Base-by-base conservation (phyloP, 208 protist species). In the Wallacemonas collosoma region DNA sequence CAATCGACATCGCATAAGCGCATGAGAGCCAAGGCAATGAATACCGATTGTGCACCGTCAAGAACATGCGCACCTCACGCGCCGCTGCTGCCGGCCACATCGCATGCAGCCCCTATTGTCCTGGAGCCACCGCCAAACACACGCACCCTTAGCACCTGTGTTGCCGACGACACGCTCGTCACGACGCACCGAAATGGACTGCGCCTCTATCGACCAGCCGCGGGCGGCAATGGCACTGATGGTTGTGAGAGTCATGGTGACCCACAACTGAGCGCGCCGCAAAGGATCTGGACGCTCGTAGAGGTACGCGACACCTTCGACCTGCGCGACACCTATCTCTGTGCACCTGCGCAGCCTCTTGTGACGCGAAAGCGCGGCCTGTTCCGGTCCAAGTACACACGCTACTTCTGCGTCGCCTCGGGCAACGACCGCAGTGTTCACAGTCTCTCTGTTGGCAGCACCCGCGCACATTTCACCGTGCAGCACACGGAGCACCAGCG, bases 401-500 rank as follows among this genome's bases (percentile, higher is more conserved):
- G 87, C 6, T 93, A 90, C 72, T 77, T 90, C 54, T 75, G 76
- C 12, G 78, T 79, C 5, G 87, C 84, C 14, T 82, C 76, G 17
- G 87, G 87, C 17, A 88, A 69, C 57, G 88, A 93, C 64, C 80
- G 79, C 2, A 79, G 75, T 0, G 75, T 68, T 15, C 87, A 88
- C 74, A 86, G 85, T 68, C 82, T 93, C 44, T 86, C 80, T 71
- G 88, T 93, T n/a, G 50, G 82, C 47, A 91, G 85, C 71, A 83
- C 76, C 17, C 75, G 73, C 0, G 85, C 79, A 2, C 82, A 89
- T 72, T 93, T 93, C 75, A 43, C 75, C 50, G 73, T 93, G 26
- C 77, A 85, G 68, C 85, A 93, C 71, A 79, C 83, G 48, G 40
- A 77, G 35, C 88, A 93, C 47, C 50, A 61, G 12, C 68, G 62